These are phyloP conservation scores for Pestalotiopsis sp. DNA, from an alignment of 2,329 filamentous ascomycete genomes.

Conservation along the genomic window DNA sequence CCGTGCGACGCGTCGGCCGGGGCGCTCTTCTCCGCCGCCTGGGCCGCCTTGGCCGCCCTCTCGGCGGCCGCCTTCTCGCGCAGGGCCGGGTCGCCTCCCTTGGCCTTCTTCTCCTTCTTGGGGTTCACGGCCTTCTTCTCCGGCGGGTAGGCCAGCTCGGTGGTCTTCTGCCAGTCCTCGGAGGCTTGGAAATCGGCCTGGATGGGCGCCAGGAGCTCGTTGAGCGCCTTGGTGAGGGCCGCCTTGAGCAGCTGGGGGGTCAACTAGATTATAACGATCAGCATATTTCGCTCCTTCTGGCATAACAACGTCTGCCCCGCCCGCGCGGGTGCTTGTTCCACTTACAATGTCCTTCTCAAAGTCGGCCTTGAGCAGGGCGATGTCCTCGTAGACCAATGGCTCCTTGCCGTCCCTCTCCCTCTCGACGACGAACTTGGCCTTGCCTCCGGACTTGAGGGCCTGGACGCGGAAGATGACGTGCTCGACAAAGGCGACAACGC, in stretches of 20 bases:
- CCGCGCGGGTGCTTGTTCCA: conserved; percentile 17
- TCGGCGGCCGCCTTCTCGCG: not conserved
- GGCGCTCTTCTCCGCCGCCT: conserved; percentile 6
- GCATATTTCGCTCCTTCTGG: conserved; percentile 13
- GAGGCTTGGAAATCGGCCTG: conserved; percentile 71
- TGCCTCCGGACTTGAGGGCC: conserved; percentile 56
- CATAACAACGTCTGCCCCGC: conserved; percentile 14
- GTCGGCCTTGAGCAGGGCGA: conserved; percentile 76
- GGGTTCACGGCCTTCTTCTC: conserved; percentile 72
- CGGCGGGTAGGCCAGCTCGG: conserved; percentile 79
- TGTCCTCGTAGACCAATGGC: conserved; percentile 77
- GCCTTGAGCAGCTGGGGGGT: conserved; percentile 87
- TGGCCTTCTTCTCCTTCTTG: conserved; percentile 56
- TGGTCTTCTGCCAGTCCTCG: conserved; percentile 78
- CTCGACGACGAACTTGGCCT: conserved; percentile 68
- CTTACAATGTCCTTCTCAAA: conserved; percentile 77
- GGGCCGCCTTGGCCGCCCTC: conserved; percentile 9
- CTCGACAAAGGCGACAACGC: conserved; percentile 83
- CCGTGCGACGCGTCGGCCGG: conserved; percentile 9
- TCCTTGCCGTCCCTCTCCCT: conserved; percentile 67
- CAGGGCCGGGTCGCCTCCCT: conserved; percentile 7
- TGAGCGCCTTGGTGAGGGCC: conserved; percentile 76
- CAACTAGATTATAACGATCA: conserved; percentile 49
- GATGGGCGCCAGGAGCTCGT: conserved; percentile 76
- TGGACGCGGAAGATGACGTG: conserved; percentile 81